Percentiles rank a stretch among this genome's conserved stretches.
Evolutionary conservation across 1,139 yeast species (phyloP).

Genomic region (Kodamaea derodonti): DNA sequence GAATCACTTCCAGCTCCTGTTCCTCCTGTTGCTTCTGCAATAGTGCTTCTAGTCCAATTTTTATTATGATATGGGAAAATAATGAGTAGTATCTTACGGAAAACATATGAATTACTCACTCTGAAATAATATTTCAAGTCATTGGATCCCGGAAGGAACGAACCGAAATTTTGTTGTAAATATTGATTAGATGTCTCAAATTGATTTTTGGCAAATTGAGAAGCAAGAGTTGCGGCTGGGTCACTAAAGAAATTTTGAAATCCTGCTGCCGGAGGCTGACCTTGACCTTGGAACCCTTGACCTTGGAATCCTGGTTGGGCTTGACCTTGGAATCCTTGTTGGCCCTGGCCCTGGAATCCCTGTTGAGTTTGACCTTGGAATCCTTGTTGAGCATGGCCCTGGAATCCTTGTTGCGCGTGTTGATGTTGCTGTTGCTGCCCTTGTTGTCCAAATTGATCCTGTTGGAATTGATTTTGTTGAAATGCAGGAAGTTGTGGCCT

Average conservation of each 20-base stretch:
- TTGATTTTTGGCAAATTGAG: slow-evolving; percentile 86
- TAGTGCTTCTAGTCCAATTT: slow-evolving; percentile 66
- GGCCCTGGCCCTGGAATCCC: slow-evolving; percentile 10
- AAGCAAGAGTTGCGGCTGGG: slow-evolving; percentile 81
- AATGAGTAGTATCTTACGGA: slow-evolving; percentile 67
- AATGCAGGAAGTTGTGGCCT: slow-evolving; percentile 28
- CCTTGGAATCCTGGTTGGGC: slow-evolving; percentile 7
- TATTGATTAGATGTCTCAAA: slow-evolving; percentile 69
- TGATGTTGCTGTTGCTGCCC: slow-evolving; percentile 12
- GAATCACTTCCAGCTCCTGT: slow-evolving; percentile 16
- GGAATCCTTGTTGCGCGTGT: slow-evolving; percentile 10
- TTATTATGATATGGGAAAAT: slow-evolving; percentile 84
- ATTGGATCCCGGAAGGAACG: slow-evolving; percentile 45
- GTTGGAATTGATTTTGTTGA: slow-evolving; percentile 13
- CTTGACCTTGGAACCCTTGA: slow-evolving; percentile 7
- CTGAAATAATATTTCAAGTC: slow-evolving; percentile 83
- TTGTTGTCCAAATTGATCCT: slow-evolving; percentile 8
- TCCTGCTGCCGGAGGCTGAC: slow-evolving; percentile 2
- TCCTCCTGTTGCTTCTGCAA: slow-evolving; percentile 31
- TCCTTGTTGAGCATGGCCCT: slow-evolving; percentile 5
- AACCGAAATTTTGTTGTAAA: slow-evolving; percentile 65
- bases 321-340: slow-evolving; percentile 13
- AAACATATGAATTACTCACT: slow-evolving; percentile 84
- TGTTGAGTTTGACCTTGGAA: slow-evolving; percentile 9
- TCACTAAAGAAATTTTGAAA: slow-evolving; percentile 56